Percentiles rank a stretch among this genome's conserved stretches.
phyloP scores from a whole-genome alignment of 2,329 filamentous ascomycete species.

The Chaetomium sp. region DNA sequence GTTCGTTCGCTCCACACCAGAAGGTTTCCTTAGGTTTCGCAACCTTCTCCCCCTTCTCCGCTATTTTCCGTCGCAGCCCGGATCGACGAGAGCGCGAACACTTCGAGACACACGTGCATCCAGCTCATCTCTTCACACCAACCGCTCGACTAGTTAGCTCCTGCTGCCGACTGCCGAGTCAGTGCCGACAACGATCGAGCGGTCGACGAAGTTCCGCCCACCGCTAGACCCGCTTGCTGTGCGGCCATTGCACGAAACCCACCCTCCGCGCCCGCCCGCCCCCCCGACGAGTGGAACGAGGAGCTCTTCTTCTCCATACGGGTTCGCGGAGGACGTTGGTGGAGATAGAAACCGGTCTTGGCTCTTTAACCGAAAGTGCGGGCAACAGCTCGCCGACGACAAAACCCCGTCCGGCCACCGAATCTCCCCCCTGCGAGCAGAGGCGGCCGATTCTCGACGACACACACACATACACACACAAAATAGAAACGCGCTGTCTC shows the following conservation, averaged over 20 bases:
- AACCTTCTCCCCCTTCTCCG: slow-evolving; percentile 3
- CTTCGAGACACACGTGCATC: slow-evolving; percentile 3
- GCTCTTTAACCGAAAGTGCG: too few species aligned
- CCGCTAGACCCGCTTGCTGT: background rate
- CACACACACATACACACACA: too few species aligned
- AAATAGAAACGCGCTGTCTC: too few species aligned
- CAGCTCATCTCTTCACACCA: background rate
- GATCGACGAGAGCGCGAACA: background rate
- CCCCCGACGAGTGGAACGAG: too few species aligned
- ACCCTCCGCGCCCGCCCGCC: background rate
- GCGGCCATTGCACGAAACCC: slow-evolving; percentile 5
- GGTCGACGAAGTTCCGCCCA: background rate
- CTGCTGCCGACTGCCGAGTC: slow-evolving; percentile 5
- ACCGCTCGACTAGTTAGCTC: background rate
- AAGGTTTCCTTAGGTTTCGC: background rate
- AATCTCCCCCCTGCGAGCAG: too few species aligned
- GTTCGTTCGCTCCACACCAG: slow-evolving; percentile 18
- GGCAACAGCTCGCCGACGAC: too few species aligned
- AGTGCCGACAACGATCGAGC: too few species aligned
- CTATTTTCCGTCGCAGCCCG: background rate
- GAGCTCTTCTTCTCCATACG: too few species aligned
- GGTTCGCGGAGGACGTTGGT: too few species aligned
- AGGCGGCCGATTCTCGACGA: too few species aligned
- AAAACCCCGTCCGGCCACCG: too few species aligned
- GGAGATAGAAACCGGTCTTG: too few species aligned